phyloP scores from a whole-genome alignment of 2,329 filamentous ascomycete genomes.

The Leptographium wingfieldii region DNA sequence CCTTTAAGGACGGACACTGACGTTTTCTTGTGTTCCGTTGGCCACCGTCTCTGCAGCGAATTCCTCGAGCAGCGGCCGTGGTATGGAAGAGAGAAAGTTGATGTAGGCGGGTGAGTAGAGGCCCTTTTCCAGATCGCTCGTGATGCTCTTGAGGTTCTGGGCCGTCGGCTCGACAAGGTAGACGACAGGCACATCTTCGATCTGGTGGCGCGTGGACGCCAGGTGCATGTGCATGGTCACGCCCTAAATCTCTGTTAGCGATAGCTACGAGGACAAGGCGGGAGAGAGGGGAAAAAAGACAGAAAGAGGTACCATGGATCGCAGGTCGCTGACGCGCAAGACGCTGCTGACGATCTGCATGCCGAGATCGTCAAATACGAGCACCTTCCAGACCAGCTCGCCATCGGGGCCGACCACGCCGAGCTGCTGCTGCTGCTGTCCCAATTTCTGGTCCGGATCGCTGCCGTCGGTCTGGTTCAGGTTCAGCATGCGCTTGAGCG shows the following conservation, averaged over 20 bases:
- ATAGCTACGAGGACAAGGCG: not conserved
- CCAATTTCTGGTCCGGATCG: conserved; percentile 52
- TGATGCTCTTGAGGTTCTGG: conserved; percentile 71
- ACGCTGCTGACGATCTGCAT: conserved; percentile 96
- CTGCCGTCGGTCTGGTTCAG: conserved; percentile 60
- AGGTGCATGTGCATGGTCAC: conserved; percentile 94
- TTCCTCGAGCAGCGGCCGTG: conserved; percentile 81
- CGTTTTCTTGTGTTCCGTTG: conserved; percentile 63
- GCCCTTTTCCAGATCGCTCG: conserved; percentile 70
- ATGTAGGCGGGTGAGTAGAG: conserved; percentile 91
- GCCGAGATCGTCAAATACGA: conserved; percentile 85
- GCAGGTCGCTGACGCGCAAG: conserved; percentile 80
- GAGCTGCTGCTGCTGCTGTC: conserved; percentile 45
- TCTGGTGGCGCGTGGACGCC: conserved; percentile 68
- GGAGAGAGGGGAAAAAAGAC: not conserved
- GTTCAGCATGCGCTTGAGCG: conserved; percentile 91
- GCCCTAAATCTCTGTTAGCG: conserved; percentile 29
- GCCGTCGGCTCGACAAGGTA: conserved; percentile 88
- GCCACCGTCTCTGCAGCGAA: conserved; percentile 81
- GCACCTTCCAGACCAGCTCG: conserved; percentile 92
- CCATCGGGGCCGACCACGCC: conserved; percentile 75
- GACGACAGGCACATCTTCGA: conserved; percentile 90
- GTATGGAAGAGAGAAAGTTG: conserved; percentile 92
- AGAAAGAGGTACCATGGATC: conserved; percentile 44
- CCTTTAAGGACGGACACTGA: not conserved